Evolutionary conservation across 108 stramenopile genomes (phyloP), one percentile per base, ranked within the genome.

Genomic region (Nitzschia putrida): DNA sequence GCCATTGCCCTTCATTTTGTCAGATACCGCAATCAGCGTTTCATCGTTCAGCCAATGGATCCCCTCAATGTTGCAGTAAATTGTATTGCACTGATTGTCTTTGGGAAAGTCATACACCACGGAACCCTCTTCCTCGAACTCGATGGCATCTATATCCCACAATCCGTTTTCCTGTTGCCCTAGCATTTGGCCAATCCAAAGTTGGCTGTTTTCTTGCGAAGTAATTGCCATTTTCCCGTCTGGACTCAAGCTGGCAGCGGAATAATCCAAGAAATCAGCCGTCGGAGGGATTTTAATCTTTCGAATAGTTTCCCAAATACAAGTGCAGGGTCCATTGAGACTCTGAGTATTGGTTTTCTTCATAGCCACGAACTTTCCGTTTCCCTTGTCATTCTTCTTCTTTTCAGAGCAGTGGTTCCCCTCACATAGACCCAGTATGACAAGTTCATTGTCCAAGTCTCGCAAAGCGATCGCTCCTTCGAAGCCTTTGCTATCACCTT

Each of bases 41-140:
- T 91, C 68, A 47, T 82, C 85, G 43, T 85, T 72, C 26, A 92
- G 59, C 76, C 82, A 92, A 47, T 87, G 76, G 18, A 88, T 80
- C 8, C 91, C 91, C 66, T 92, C 91, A 49, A 92, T 80, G 69
- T 92, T 92, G 78, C 91, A 92, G 66, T 88, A 92, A 0, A 84
- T 23, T 11, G 82, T 86, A 11, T 74, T 55, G 45, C 91, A 88
- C 14, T 68, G 54, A 25, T 66, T 38, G 47, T 81, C 66, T 25
- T 85, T 78, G 12, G 91, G 88, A 69, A 92, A 92, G 37, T 84
- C 71, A 26, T 70, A 74, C 22, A 86, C 66, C 13, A 50, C 59
- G 18, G 60, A 59, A 18, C 49, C 65, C 0, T 72, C 59, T 0
- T 78, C 44, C 13, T 74, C 75, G 47, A 88, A 86, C 41, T 80